Percentiles rank a stretch among this genome's conserved stretches.
Evolutionary conservation across 2,329 filamentous ascomycete species (phyloP).

Genomic region (Monilinia fructicola): DNA sequence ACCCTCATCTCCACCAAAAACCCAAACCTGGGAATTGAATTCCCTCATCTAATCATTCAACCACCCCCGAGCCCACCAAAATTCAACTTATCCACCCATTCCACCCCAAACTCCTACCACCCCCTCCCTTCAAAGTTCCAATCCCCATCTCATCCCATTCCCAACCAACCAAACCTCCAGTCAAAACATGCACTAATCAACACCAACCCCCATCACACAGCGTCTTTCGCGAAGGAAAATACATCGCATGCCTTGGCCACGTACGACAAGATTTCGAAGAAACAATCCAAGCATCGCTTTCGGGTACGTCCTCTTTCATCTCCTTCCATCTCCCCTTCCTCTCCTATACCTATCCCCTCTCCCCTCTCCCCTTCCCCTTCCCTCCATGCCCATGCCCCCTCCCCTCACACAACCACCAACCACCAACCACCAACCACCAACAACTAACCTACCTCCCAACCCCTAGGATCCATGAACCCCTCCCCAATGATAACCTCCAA

Average conservation of each 20-base stretch:
- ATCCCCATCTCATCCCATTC: neutral
- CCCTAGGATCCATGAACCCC: neutral
- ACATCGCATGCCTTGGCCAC: slow-evolving; percentile 43
- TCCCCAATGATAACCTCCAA: slow-evolving; percentile 1
- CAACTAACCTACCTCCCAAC: no score
- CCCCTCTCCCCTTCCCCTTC: neutral
- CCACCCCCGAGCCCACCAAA: no score
- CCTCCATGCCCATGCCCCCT: neutral
- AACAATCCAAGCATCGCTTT: neutral
- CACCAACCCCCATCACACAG: neutral
- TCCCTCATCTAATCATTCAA: neutral
- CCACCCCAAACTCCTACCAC: no score
- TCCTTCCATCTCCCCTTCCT: neutral
- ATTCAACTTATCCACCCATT: no score
- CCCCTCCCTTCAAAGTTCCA: no score
- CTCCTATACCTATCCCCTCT: neutral
- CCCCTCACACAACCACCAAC: no score
- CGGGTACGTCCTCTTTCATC: neutral
- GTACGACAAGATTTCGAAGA: slow-evolving; percentile 51
- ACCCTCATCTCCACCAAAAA: no score
- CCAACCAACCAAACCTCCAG: neutral
- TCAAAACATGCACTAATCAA: neutral
- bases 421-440: no score
- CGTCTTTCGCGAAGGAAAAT: slow-evolving; percentile 53
- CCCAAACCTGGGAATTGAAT: no score